A percentile compares a stretch with the other conserved stretches of the same genome.
Conservation (phyloP, 2,329 filamentous ascomycete genomes). For the Madurella fahalii region DNA sequence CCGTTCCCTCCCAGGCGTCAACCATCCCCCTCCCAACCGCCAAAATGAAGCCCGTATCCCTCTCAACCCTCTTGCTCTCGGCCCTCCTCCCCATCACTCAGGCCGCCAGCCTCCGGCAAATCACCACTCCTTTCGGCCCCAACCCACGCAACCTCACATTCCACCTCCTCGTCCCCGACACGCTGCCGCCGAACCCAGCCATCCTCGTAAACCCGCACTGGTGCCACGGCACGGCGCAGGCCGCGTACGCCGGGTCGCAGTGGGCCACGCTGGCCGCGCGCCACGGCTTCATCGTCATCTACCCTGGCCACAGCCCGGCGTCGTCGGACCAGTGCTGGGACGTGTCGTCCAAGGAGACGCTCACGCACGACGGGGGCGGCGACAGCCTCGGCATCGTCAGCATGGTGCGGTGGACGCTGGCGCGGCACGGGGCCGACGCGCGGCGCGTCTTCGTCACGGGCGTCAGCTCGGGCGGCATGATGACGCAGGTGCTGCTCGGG, state of each 20-base stretch:
- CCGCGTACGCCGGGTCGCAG: constrained; percentile 46
- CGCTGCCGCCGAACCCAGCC: constrained; percentile 41
- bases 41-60: constrained; percentile 3
- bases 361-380: constrained; percentile 47
- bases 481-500: constrained; percentile 50
- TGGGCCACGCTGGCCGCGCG: constrained; percentile 50
- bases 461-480: constrained; percentile 51
- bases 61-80: constrained; percentile 2
- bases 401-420: constrained; percentile 50
- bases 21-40: not conserved
- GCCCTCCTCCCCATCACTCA: not conserved
- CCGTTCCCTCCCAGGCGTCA: not conserved
- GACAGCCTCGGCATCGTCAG: constrained; percentile 50
- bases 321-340: constrained; percentile 53
- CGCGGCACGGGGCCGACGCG: constrained; percentile 43
- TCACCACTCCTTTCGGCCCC: constrained; percentile 33
- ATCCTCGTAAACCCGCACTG: constrained; percentile 55
- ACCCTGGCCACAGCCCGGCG: constrained; percentile 35
- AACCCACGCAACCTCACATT: constrained; percentile 50
- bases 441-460: constrained; percentile 49
- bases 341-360: constrained; percentile 46
- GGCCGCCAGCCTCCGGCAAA: constrained; percentile 15
- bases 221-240: constrained; percentile 51
- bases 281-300: constrained; percentile 50
- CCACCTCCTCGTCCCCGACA: constrained; percentile 48